phyloP scores from a whole-genome alignment of 2,329 filamentous ascomycete species.

The Zymoseptoria crescenta region DNA sequence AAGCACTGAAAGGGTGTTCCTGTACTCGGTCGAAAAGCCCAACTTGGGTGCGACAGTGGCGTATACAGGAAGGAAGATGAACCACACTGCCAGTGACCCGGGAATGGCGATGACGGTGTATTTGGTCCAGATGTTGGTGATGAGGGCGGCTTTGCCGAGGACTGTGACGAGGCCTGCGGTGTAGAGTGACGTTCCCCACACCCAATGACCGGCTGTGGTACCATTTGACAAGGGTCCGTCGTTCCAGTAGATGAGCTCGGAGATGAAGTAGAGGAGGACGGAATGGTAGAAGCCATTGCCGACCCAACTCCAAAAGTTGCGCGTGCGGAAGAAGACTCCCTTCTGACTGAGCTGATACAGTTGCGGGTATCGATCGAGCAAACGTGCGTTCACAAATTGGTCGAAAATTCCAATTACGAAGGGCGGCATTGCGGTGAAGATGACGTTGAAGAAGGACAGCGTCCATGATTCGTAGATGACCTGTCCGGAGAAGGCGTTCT shows the following conservation, averaged over 20 bases:
- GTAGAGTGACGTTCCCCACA: constrained; percentile 94
- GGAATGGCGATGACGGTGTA: constrained; percentile 94
- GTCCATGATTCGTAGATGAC: constrained; percentile 99
- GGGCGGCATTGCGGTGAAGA: constrained; percentile 90
- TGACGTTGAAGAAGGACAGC: constrained; percentile 97
- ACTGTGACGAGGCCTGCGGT: constrained; percentile 89
- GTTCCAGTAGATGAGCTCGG: constrained; percentile 69
- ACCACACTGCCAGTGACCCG: constrained; percentile 85
- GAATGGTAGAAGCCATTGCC: constrained; percentile 94
- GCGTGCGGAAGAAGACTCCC: constrained; percentile 86
- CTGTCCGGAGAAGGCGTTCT: constrained; percentile 95
- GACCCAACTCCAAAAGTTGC: constrained; percentile 90
- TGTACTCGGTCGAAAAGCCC: constrained; percentile 73
- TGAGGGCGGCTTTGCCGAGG: constrained; percentile 84
- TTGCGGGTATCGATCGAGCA: constrained; percentile 92
- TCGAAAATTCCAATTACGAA: constrained; percentile 94
- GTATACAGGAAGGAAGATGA: constrained; percentile 82
- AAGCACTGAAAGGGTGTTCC: constrained; percentile 71
- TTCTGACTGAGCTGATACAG: constrained; percentile 89
- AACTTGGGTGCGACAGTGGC: constrained; percentile 77
- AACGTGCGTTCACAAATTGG: constrained; percentile 89
- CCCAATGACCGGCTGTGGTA: constrained; percentile 84
- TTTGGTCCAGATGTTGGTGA: constrained; percentile 98
- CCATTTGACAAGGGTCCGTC: constrained; percentile 76
- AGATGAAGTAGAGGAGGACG: constrained; percentile 80